Base-by-base conservation (phyloP, 2,329 filamentous ascomycete genomes). In the Xylariaceae sp. region DNA sequence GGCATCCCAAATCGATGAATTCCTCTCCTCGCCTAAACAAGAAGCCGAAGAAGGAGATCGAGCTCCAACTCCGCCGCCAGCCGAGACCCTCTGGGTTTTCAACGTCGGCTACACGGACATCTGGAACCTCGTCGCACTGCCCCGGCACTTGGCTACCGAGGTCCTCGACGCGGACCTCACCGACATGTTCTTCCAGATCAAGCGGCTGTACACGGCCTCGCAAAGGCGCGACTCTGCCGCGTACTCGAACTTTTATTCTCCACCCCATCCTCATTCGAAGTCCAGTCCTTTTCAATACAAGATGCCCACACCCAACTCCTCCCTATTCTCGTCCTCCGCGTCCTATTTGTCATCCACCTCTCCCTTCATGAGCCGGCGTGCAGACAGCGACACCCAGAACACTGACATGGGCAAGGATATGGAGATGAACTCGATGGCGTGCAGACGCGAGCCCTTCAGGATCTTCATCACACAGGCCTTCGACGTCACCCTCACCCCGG, bases 21-120 rank as follows among this genome's bases (percentile, higher is more conserved):
- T 76, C 36, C 62, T 76, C n/a, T 51, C 60, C 5, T 60, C 57
- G 29, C 56, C 65, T 2, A 54, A 53, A 14, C 59, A n/a, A n/a
- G n/a, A n/a, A n/a, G n/a, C n/a, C n/a, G n/a, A n/a, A n/a, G n/a
- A n/a, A n/a, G n/a, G n/a, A n/a, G n/a, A n/a, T n/a, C n/a, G n/a
- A n/a, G n/a, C n/a, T n/a, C n/a, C 63, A 0, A 44, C 47, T 2
- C 41, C 45, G 1, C 41, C 62, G 0, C 63, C 69, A 5, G 59
- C 59, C n/a, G 68, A 74, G 43, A 75, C 73, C 0, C 49, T 76
- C 11, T 76, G 69, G 68, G 57, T 76, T 11, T 70, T 76, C 38
- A 68, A 62, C 8, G 66, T 74, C 38, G 73, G 73, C n/a, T 67
- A 66, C 19, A 75, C 72, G 71, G 73, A 76, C 40, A 55, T 74